A percentile compares a stretch with the other conserved stretches of the same genome.
Conservation (phyloP, 2,329 filamentous ascomycete genomes). For the Plectosphaerella sp. region DNA sequence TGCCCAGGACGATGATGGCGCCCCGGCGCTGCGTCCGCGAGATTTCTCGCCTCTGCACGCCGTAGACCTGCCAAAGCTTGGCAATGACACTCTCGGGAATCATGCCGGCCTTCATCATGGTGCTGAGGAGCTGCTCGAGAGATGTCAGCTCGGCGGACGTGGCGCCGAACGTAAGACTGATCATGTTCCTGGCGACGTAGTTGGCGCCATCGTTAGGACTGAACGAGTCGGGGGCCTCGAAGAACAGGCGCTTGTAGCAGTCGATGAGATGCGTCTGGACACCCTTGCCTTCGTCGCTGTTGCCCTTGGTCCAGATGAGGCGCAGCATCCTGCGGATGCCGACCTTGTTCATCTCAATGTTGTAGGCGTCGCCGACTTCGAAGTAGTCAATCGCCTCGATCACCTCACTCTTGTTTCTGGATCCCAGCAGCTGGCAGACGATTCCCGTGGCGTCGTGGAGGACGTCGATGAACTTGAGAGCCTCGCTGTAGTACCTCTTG, state of each 20-base stretch:
- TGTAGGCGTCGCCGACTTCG: constrained; percentile 91
- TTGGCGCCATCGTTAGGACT: constrained; percentile 86
- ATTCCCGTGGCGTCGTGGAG: constrained; percentile 76
- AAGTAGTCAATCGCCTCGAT: constrained; percentile 99
- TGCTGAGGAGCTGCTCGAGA: constrained; percentile 87
- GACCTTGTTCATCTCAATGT: constrained; percentile 85
- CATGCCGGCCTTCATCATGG: constrained; percentile 93
- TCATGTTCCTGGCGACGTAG: constrained; percentile 97
- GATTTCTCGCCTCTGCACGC: constrained; percentile 88
- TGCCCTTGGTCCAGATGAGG: constrained; percentile 98
- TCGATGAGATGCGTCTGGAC: constrained; percentile 96
- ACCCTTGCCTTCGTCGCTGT: constrained; percentile 97
- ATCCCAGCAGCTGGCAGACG: constrained; percentile 83
- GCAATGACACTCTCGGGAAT: constrained; percentile 81
- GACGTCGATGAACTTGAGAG: constrained; percentile 88
- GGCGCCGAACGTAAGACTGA: constrained; percentile 93
- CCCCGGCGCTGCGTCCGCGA: constrained; percentile 87
- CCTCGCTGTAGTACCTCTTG: constrained; percentile 87
- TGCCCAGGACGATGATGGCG: constrained; percentile 92
- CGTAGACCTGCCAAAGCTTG: constrained; percentile 97
- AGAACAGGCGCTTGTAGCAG: constrained; percentile 93
- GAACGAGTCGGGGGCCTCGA: constrained; percentile 88
- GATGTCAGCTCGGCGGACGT: constrained; percentile 94
- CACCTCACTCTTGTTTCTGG: constrained; percentile 96
- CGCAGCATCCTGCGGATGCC: constrained; percentile 95